Evolutionary conservation across 768 basidiomycete species (phyloP).

Genomic region (Mycena crocata): DNA sequence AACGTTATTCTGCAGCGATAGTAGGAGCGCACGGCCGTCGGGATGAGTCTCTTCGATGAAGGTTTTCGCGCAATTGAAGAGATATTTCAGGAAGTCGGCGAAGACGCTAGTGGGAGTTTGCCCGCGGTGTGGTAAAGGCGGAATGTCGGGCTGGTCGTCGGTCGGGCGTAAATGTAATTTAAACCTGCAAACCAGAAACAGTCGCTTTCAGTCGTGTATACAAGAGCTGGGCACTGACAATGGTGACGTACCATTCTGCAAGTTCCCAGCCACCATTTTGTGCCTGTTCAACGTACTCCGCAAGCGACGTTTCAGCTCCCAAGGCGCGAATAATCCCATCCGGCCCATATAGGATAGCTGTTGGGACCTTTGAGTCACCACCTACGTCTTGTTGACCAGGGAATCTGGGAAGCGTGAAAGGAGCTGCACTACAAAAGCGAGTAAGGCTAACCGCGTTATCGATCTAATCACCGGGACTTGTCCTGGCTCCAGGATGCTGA

Average conservation of each 20-base stretch:
- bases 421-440: background rate
- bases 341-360: conserved; percentile 29
- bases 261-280: conserved; percentile 17
- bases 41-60: conserved; percentile 57
- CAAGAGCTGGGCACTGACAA: background rate
- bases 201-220: background rate
- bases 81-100: conserved; percentile 59
- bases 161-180: conserved; percentile 56
- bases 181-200: conserved; percentile 45
- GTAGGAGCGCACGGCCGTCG: conserved; percentile 53
- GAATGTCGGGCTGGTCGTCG: conserved; percentile 41
- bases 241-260: conserved; percentile 13
- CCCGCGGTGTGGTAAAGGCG: conserved; percentile 55
- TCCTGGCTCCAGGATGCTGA: conserved; percentile 50
- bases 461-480: conserved; percentile 47
- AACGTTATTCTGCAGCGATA: conserved; percentile 50
- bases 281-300: conserved; percentile 8
- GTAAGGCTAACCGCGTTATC: conserved; percentile 46
- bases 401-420: conserved; percentile 9
- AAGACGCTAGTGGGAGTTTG: conserved; percentile 56
- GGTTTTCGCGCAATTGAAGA: conserved; percentile 50
- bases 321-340: conserved; percentile 21
- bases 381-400: conserved; percentile 22
- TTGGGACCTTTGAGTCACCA: conserved; percentile 35
- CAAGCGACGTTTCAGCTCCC: conserved; percentile 28